Evolutionary conservation across 306 rosid species (phyloP).

Genomic region (Crataegus laevigata): DNA sequence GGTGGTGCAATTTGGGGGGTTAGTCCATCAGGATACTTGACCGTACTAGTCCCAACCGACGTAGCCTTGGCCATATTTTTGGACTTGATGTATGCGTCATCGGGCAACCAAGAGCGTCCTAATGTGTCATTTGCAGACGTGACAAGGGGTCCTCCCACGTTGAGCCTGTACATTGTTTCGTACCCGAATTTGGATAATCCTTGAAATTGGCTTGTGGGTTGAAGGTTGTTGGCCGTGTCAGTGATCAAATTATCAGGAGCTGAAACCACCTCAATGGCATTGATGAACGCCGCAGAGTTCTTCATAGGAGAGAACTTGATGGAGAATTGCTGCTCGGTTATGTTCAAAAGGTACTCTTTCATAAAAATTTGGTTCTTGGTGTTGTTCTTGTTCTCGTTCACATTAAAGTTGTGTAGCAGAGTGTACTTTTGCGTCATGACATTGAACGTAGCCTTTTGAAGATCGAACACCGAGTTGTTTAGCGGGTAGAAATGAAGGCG

Average conservation of each 20-base stretch:
- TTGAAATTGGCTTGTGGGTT: slow-evolving; percentile 6
- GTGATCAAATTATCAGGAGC: slow-evolving; percentile 27
- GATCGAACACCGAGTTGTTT: slow-evolving; percentile 12
- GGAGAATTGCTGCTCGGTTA: slow-evolving; percentile 30
- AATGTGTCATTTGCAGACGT: slow-evolving; percentile 35
- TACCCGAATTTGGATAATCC: slow-evolving; percentile 26
- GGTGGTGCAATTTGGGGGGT: slow-evolving; percentile 29
- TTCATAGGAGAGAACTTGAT: slow-evolving; percentile 38
- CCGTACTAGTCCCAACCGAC: background rate
- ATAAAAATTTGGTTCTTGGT: background rate
- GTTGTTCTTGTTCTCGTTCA: slow-evolving; percentile 2
- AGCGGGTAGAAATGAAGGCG: slow-evolving; percentile 28
- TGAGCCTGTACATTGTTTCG: slow-evolving; percentile 21
- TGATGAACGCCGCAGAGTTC: slow-evolving; percentile 33
- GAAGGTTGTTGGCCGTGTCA: slow-evolving; percentile 22
- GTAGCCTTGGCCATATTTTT: slow-evolving; percentile 7
- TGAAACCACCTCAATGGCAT: slow-evolving; percentile 42
- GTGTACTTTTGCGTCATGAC: slow-evolving; percentile 24
- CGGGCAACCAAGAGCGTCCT: slow-evolving; percentile 30
- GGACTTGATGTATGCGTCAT: slow-evolving; percentile 15
- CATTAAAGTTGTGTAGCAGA: slow-evolving; percentile 25
- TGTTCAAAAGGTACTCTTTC: slow-evolving; percentile 34
- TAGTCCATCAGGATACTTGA: slow-evolving; percentile 23
- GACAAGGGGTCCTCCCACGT: slow-evolving; percentile 40
- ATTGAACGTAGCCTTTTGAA: slow-evolving; percentile 19